Base-by-base conservation (phyloP, 169 alveolate species). In the Cyclospora cayetanensis region DNA sequence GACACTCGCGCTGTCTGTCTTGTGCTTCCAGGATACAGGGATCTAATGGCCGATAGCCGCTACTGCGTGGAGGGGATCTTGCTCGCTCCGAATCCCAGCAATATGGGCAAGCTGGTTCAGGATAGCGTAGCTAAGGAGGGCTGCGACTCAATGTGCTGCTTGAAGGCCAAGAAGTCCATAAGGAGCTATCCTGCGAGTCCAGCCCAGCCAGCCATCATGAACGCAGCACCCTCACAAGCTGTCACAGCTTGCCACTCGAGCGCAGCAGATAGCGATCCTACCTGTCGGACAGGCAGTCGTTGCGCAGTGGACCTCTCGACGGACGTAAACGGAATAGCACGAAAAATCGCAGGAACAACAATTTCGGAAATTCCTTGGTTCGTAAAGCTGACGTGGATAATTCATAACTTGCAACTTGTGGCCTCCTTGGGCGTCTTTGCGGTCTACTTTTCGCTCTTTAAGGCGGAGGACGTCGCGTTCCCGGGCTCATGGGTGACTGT, bases 11-110 rank as follows among this genome's bases (percentile, higher is more conserved):
- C 68, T 18, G 46, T 76, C 20, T 76, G 86, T 11, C 86, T 76
- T 2, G 68, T 43, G 31, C 63, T 84, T 25, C 88, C 37, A 1
- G 92, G 92, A 4, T 88, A 88, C 66, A 9, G 41, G 39, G 88
- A 88, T 27, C 79, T 88, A 29, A 50, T 88, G 86, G 46, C 92
- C 0, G 85, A 88, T 20, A 29, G 63, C 39, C 65, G 60, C 29
- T 88, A 22, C 37, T 88, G 88, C 20, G 87, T 88, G 3, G 79
- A 88, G 25, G 92, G 92, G 25, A 88, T 88, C 7, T 43, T 88
- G 4, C 37, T 88, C 52, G 92, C 87, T n/a, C 92, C 92, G 1
- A 88, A 88, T 27, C 91, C 91, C 29, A 76, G 86, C 86, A 76
- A 76, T 66, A 72, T 20, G 34, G 35, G 43, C 25, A 2, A 2